These are phyloP conservation scores for Musa acuminata DNA, from an alignment of 176 grass and related monocot species.

Conservation along the genomic window DNA sequence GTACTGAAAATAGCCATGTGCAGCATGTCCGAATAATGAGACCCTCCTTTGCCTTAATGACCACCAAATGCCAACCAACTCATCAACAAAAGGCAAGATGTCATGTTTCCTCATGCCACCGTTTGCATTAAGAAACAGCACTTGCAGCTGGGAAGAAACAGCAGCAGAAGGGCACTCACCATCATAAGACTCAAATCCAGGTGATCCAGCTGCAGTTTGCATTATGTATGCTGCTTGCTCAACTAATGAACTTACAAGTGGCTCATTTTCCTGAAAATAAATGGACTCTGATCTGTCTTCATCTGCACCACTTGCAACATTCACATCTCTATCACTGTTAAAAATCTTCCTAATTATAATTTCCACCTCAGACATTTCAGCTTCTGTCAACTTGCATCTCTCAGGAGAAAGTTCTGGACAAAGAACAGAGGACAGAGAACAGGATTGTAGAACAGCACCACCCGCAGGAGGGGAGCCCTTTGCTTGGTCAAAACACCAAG, in stretches of 20 bases:
- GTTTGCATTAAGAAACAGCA: conserved; percentile 44
- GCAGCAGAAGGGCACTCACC: conserved; percentile 44
- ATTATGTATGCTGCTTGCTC: conserved; percentile 47
- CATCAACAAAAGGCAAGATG: conserved; percentile 36
- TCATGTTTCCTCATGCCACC: conserved; percentile 32
- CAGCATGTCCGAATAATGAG: conserved; percentile 73
- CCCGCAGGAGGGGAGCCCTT: conserved; percentile 40
- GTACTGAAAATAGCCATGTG: conserved; percentile 83
- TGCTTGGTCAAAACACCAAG: conserved; percentile 81
- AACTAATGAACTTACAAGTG: conserved; percentile 36
- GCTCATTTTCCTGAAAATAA: conserved; percentile 27
- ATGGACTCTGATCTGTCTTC: conserved; percentile 18
- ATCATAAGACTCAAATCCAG: conserved; percentile 62
- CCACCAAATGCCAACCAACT: conserved; percentile 72
- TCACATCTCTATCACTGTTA: conserved; percentile 30
- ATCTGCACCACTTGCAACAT: conserved; percentile 13
- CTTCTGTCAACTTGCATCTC: conserved; percentile 56
- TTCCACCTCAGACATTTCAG: conserved; percentile 58
- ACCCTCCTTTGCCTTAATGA: conserved; percentile 69
- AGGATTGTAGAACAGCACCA: conserved; percentile 34
- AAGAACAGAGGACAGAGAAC: conserved; percentile 52
- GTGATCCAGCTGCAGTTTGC: conserved; percentile 54
- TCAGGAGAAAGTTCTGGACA: conserved; percentile 55
- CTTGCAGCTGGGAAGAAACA: conserved; percentile 58
- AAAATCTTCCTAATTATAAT: conserved; percentile 47